Base-by-base conservation (phyloP, 805 yeast species). In the Teunomyces pallodes region DNA sequence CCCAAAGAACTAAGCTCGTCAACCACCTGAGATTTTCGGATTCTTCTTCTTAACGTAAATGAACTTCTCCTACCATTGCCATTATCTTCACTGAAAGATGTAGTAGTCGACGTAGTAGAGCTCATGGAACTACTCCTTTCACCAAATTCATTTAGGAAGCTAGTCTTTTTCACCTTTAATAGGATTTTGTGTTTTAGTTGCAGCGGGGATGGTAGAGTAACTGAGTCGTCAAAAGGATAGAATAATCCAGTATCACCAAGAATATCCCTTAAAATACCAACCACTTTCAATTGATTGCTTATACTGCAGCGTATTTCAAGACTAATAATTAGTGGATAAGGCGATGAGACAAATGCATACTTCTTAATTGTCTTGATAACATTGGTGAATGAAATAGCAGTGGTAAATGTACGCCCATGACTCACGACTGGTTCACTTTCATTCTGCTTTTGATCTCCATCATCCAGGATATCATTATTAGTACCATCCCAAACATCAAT, bases 401-500 rank as follows among this genome's bases (percentile, higher is more conserved):
- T 75, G 0, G 98, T 89, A 52, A 94, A 80, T 0, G 96, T 82
- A 43, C 85, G 70, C 0, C 99, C 99, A 65, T 94, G 99, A 27
- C 87, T 86, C 0, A 94, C 97, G 0, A 88, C 80, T 0, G 99
- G 99, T 0, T 86, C 91, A 9, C 68, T 65, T 10, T 61, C 66
- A 9, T 53, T 43, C 9, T 14, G 32, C 27, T 39, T 46, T 27
- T 47, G 42, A 1, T 13, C 49, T 7, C 45, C 51, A 4, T 68
- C 61, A n/a, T 51, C 64, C 7, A 43, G 42, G 30, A 14, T 31
- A 24, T 36, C 44, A 32, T 79, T 83, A 17, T 85, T 87, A 10
- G 48, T 50, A 10, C 73, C 73, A 69, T 92, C 96, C 99, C 99
- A 94, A 16, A 94, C 75, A 65, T 94, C 99, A 36, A 94, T 82